Evolutionary conservation across 169 alveolate species (phyloP), one percentile per base, ranked within the genome.

Genomic region (Neospora caninum): DNA sequence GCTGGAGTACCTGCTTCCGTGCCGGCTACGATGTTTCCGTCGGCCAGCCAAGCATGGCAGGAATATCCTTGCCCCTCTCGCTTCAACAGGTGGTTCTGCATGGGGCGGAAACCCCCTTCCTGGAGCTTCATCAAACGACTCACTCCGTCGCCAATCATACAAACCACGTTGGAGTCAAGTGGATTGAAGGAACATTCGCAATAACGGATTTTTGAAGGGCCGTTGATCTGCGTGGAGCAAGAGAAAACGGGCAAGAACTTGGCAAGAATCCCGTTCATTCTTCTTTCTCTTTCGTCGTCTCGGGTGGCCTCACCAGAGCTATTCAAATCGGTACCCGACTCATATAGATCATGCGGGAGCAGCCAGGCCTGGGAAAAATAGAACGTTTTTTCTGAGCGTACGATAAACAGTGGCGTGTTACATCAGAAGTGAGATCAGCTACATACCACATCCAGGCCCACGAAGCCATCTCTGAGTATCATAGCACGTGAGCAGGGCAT

Each of bases 1-100:
- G 43, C 88, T 34, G 16, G 27, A 41, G 31, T 91, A 91, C 95
- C 95, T n/a, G n/a, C 49, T 73, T 98, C 98, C 34, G 98, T 97
- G 53, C 98, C 97, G 9, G 97, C 97, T 22, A 98, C 96, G 80
- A 98, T 69, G 83, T 96, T 96, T 80, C 97, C 98, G 80, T 96
- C 98, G 49, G 94, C 93, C 78, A 97, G 97, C 98, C 98, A 97
- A n/a, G 98, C 91, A 94, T 97, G 98, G 92, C 98, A 96, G 36
- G 97, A 86, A 95, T 88, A 97, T 64, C 94, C 92, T 53, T 94
- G 95, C 89, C 94, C 97, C 42, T 95, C 92, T 38, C 96, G 96
- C 88, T 97, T 96, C 38, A 53, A 42, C 6, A 82, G 89, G 39
- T 93, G 95, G 95, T 36, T 87, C 83, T 69, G 96, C 67, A 92